These are phyloP conservation scores for Fusarium sulawesiense DNA, from an alignment of 2,329 filamentous ascomycete genomes.

Conservation along the genomic window DNA sequence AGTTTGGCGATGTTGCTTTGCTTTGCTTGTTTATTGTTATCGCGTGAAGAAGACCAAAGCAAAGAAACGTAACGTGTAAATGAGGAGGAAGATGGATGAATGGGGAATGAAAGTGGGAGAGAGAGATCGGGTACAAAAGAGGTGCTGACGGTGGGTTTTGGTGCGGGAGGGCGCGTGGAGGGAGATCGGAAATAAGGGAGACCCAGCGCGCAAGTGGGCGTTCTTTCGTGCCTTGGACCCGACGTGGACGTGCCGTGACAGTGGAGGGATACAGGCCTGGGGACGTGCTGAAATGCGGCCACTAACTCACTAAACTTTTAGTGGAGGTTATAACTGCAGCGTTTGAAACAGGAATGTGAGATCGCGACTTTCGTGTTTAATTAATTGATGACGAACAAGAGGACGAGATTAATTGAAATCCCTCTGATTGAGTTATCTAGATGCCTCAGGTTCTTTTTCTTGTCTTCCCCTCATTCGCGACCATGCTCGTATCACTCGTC, in stretches of 20 bases:
- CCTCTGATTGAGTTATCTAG: not conserved
- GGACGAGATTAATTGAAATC: not conserved
- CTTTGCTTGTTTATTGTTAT: conserved; percentile 31
- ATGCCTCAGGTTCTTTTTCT: conserved; percentile 28
- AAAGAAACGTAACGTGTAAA: conserved; percentile 20
- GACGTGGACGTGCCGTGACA: conserved; percentile 19
- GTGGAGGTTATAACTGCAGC: not conserved
- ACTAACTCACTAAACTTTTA: conserved; percentile 1
- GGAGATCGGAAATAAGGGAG: conserved; percentile 40
- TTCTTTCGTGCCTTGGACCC: conserved; percentile 32
- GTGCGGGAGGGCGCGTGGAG: conserved; percentile 37
- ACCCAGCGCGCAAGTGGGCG: conserved; percentile 30
- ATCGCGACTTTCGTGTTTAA: conserved; percentile 14
- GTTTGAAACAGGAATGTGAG: conserved; percentile 23
- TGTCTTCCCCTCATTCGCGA: conserved; percentile 20
- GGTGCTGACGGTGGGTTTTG: conserved; percentile 36
- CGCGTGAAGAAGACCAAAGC: conserved; percentile 15
- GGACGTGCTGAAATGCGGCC: not conserved
- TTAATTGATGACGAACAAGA: not conserved
- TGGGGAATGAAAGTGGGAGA: conserved; percentile 23
- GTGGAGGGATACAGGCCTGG: conserved; percentile 1
- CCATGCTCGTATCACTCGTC: conserved; percentile 18
- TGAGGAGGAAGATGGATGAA: conserved; percentile 6
- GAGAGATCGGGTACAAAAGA: conserved; percentile 37
- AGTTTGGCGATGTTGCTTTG: not conserved